A percentile compares a stretch with the other conserved stretches of the same genome.
These are phyloP conservation scores for Elsinoe necatrix DNA, from an alignment of 2,329 filamentous ascomycete species.

Conservation along the genomic window DNA sequence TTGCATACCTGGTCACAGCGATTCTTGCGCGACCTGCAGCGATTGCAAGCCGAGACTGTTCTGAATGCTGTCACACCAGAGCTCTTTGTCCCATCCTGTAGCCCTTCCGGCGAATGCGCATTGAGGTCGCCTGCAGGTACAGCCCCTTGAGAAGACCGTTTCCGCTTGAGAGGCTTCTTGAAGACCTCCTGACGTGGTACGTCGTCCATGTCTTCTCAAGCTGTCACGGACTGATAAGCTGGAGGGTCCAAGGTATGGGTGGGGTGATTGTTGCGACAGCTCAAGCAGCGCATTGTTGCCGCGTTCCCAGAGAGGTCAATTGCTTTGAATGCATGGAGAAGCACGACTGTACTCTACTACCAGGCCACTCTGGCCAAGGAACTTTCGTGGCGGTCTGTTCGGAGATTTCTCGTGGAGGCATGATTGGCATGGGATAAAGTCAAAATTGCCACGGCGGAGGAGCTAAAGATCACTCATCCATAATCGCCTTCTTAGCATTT, in stretches of 20 bases:
- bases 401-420: not conserved
- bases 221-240: not conserved
- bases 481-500: not conserved
- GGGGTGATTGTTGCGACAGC: not conserved
- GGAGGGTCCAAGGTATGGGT: not conserved
- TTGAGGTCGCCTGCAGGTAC: not conserved
- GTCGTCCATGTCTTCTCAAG: not conserved
- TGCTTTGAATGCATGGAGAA: not conserved
- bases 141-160: not conserved
- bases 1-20: slow-evolving; percentile 55
- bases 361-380: not conserved
- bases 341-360: not conserved
- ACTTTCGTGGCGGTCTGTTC: not conserved
- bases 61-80: slow-evolving; percentile 58
- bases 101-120: not conserved
- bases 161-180: slow-evolving; percentile 12
- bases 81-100: slow-evolving; percentile 26
- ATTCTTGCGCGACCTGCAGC: slow-evolving; percentile 86
- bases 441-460: not conserved
- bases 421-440: not conserved
- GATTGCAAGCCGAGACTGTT: slow-evolving; percentile 81
- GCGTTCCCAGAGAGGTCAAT: not conserved
- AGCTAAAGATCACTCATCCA: slow-evolving; percentile 9
- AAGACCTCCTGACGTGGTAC: not conserved
- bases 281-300: not conserved